Percentiles rank a stretch among this genome's conserved stretches.
phyloP scores from a whole-genome alignment of 2,329 filamentous ascomycete genomes.

The Penicillium sp. region DNA sequence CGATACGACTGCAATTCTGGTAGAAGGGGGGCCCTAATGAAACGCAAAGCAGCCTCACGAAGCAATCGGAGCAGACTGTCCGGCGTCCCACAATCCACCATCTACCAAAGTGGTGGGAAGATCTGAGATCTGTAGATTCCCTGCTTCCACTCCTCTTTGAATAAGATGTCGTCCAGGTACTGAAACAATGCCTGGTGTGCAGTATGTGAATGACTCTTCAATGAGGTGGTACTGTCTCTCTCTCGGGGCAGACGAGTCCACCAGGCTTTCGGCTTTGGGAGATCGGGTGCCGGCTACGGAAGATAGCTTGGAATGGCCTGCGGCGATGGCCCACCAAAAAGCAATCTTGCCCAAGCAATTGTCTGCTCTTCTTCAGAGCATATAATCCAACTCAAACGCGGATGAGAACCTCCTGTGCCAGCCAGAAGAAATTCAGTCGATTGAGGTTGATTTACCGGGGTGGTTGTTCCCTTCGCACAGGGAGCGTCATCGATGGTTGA shows the following conservation, averaged over 20 bases:
- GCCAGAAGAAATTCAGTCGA: not conserved
- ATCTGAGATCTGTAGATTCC: no score
- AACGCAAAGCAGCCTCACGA: constrained; percentile 47
- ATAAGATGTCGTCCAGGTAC: not conserved
- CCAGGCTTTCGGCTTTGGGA: not conserved
- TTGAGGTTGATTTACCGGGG: not conserved
- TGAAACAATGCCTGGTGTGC: not conserved
- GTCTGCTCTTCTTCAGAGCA: not conserved
- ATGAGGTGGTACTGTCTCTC: not conserved
- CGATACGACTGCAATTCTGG: not conserved
- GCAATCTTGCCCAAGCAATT: not conserved
- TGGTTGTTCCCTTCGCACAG: constrained; percentile 6
- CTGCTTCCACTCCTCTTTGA: not conserved
- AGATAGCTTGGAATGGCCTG: constrained; percentile 9
- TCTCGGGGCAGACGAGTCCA: not conserved
- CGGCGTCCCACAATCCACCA: constrained; percentile 46
- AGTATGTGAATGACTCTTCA: no score
- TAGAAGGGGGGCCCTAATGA: constrained; percentile 45
- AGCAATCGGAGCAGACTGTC: constrained; percentile 43
- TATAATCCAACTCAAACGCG: not conserved
- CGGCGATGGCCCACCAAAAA: constrained; percentile 3
- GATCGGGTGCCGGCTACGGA: constrained; percentile 1
- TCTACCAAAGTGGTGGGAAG: constrained; percentile 24
- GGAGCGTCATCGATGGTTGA: constrained; percentile 5
- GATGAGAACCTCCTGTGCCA: not conserved